phyloP scores from a whole-genome alignment of 169 alveolate genomes.

The Plasmodium adleri region DNA sequence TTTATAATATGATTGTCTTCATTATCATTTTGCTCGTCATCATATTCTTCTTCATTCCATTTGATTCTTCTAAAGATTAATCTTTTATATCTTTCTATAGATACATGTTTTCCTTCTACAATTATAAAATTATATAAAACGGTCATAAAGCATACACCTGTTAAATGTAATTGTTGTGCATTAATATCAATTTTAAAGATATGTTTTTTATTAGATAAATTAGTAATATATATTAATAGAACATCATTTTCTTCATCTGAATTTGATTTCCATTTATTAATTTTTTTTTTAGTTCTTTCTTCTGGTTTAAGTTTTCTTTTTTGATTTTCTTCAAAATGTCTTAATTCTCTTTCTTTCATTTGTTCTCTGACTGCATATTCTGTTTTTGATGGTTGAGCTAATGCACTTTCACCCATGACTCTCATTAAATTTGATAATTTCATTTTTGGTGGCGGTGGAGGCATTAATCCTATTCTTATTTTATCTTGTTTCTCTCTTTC shows the following conservation, averaged over 20 bases:
- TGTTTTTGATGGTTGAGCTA: slow-evolving; percentile 91
- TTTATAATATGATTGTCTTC: background rate
- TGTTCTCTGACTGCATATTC: slow-evolving; percentile 90
- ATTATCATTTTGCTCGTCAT: slow-evolving; percentile 18
- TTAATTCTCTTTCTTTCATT: slow-evolving; percentile 89
- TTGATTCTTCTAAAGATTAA: slow-evolving; percentile 85
- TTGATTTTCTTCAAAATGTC: slow-evolving; percentile 88
- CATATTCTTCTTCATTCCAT: slow-evolving; percentile 81
- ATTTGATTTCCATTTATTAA: slow-evolving; percentile 89
- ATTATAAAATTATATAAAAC: slow-evolving; percentile 54
- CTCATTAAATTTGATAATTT: slow-evolving; percentile 91
- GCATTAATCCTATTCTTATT: slow-evolving; percentile 90
- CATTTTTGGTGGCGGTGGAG: slow-evolving; percentile 93
- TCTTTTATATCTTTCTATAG: slow-evolving; percentile 84
- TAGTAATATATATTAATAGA: slow-evolving; percentile 80
- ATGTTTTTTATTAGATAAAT: slow-evolving; percentile 80
- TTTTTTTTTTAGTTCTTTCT: slow-evolving; percentile 86
- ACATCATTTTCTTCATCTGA: slow-evolving; percentile 81
- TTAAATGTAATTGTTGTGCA: slow-evolving; percentile 92
- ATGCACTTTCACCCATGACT: slow-evolving; percentile 87
- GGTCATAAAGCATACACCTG: slow-evolving; percentile 90
- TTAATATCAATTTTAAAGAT: slow-evolving; percentile 88
- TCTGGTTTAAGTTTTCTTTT: slow-evolving; percentile 87
- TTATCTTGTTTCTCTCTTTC: slow-evolving; percentile 91
- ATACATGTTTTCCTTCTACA: slow-evolving; percentile 78